Evolutionary conservation across 2,329 filamentous ascomycete species (phyloP).

Genomic region (Exserohilum rostratum): DNA sequence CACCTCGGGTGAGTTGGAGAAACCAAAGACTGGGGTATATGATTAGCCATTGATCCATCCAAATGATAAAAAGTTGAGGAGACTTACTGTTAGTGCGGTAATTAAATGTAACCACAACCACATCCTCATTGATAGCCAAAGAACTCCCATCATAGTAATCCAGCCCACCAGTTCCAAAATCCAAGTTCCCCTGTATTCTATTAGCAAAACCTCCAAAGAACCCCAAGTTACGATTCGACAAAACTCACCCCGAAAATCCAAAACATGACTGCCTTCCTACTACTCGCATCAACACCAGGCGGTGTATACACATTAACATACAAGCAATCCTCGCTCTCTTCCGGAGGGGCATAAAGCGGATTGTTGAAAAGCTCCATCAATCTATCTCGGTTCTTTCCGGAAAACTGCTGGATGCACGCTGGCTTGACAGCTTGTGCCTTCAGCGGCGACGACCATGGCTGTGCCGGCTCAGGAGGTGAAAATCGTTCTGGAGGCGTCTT

Average conservation of each 20-base stretch:
- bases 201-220: slow-evolving; percentile 14
- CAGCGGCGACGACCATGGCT: slow-evolving; percentile 16
- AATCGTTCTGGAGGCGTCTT: slow-evolving; percentile 26
- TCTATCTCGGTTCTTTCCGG: slow-evolving; percentile 14
- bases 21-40: slow-evolving; percentile 24
- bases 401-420: slow-evolving; percentile 25
- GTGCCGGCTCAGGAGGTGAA: slow-evolving; percentile 18
- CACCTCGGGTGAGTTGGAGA: slow-evolving; percentile 21
- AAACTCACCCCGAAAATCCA: slow-evolving; percentile 15
- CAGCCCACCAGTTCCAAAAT: slow-evolving; percentile 25
- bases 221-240: no score
- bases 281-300: slow-evolving; percentile 6
- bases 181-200: slow-evolving; percentile 22
- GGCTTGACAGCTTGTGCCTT: slow-evolving; percentile 17
- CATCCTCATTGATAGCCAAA: slow-evolving; percentile 30
- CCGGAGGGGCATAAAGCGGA: slow-evolving; percentile 9
- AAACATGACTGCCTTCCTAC: slow-evolving; percentile 22
- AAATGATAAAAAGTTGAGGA: not conserved
- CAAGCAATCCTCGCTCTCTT: slow-evolving; percentile 48
- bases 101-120: slow-evolving; percentile 32
- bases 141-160: slow-evolving; percentile 29
- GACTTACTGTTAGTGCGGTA: slow-evolving; percentile 31
- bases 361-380: slow-evolving; percentile 20
- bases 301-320: slow-evolving; percentile 48
- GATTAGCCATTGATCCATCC: not conserved